A percentile compares a stretch with the other conserved stretches of the same genome.
Evolutionary conservation across 192 early-diverging fungal genomes (phyloP).

Genomic region (Backusella tarrabulga): DNA sequence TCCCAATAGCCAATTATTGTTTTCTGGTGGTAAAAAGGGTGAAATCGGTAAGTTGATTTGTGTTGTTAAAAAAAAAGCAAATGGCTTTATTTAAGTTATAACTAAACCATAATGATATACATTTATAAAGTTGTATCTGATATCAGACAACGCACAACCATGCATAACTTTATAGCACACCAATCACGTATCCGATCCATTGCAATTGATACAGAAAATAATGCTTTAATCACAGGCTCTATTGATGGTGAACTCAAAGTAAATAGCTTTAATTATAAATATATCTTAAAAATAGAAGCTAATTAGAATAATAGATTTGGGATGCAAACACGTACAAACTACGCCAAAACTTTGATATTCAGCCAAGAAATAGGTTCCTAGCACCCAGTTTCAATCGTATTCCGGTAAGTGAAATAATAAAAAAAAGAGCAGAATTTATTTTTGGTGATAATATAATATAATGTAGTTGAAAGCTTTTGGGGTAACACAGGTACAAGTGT

Average conservation of each 20-base stretch:
- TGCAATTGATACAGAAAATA: conserved; percentile 56
- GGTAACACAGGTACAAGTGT: conserved; percentile 59
- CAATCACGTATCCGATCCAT: conserved; percentile 63
- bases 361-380: conserved; percentile 49
- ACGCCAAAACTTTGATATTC: conserved; percentile 41
- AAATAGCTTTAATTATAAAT: neutral
- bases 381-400: conserved; percentile 46
- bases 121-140: conserved; percentile 62
- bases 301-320: conserved; percentile 40
- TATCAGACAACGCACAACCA: conserved; percentile 58
- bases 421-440: conserved; percentile 1
- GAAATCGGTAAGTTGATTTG: conserved; percentile 60
- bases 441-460: neutral
- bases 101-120: neutral
- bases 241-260: conserved; percentile 69
- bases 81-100: neutral
- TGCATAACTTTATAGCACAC: conserved; percentile 72
- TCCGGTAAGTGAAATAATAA: conserved; percentile 34
- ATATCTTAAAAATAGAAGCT: neutral
- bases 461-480: conserved; percentile 56
- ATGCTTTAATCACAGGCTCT: conserved; percentile 64
- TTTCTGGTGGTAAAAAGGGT: conserved; percentile 74
- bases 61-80: neutral
- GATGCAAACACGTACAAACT: conserved; percentile 48
- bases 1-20: conserved; percentile 54